A percentile compares a stretch with the other conserved stretches of the same genome.
These are phyloP conservation scores for Solidago caesia DNA, from an alignment of 129 eudicot species.

Conservation along the genomic window DNA sequence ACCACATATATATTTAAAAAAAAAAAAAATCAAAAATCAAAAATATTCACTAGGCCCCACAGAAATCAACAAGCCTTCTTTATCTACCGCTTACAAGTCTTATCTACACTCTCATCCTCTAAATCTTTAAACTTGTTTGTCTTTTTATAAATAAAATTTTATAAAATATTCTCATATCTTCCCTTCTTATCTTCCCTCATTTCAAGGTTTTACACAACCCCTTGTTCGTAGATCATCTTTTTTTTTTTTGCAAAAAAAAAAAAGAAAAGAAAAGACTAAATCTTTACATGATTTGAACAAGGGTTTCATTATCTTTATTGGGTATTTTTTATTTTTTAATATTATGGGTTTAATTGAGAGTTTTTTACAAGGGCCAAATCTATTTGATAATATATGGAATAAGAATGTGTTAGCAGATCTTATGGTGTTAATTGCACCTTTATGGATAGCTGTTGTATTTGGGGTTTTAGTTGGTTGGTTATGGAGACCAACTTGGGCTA, in stretches of 20 bases:
- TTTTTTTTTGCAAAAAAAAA: no score
- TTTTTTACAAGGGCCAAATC: constrained; percentile 45
- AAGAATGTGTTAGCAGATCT: constrained; percentile 50
- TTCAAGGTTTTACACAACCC: constrained; percentile 25
- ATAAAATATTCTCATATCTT: constrained; percentile 14
- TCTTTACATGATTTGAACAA: constrained; percentile 45
- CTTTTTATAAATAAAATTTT: constrained; percentile 2
- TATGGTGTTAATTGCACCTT: constrained; percentile 49
- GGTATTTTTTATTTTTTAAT: not conserved
- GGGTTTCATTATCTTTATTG: constrained; percentile 15
- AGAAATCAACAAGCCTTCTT: constrained; percentile 23
- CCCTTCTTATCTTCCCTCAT: constrained; percentile 14
- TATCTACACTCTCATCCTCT: constrained; percentile 34
- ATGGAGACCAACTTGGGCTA: constrained; percentile 77
- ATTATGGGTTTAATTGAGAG: constrained; percentile 42
- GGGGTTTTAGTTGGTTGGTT: constrained; percentile 91
- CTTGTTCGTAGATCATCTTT: no score
- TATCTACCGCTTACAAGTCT: constrained; percentile 36
- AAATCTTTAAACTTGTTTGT: constrained; percentile 24
- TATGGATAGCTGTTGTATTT: constrained; percentile 70
- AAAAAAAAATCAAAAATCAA: not conserved
- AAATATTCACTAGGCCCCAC: constrained; percentile 22
- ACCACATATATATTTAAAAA: constrained; percentile 15
- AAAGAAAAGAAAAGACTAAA: constrained; percentile 7
- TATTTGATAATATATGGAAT: constrained; percentile 8